A percentile compares a stretch with the other conserved stretches of the same genome.
Conservation (phyloP, 352 stramenopile species). For the Phytophthora hybrid region DNA sequence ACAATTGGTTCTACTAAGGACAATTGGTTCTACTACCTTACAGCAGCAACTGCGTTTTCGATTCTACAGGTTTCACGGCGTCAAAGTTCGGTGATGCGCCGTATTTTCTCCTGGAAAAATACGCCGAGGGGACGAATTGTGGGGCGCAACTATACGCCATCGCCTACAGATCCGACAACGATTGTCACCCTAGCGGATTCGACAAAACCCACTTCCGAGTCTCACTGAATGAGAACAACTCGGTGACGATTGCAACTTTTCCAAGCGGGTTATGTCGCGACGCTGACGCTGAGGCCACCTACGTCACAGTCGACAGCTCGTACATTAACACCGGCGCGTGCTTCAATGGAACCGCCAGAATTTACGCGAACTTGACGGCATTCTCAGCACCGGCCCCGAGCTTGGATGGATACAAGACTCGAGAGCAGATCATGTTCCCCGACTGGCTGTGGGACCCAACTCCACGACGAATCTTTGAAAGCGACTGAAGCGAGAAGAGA, state of each 20-base stretch:
- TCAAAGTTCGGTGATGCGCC: not conserved
- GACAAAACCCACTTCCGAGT: not conserved
- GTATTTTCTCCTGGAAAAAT: not conserved
- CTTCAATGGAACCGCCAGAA: not conserved
- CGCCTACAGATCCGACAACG: not conserved
- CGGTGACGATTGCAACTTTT: not conserved
- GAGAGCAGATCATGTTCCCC: not conserved
- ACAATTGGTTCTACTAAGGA: not conserved
- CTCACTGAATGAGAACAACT: not conserved
- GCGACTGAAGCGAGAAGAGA: not conserved
- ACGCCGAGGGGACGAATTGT: not conserved
- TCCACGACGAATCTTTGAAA: constrained; percentile 42
- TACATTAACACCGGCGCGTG: not conserved
- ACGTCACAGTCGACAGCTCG: not conserved
- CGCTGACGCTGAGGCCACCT: not conserved
- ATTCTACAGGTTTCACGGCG: not conserved
- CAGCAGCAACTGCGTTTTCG: not conserved
- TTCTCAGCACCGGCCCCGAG: not conserved
- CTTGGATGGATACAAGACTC: constrained; percentile 32
- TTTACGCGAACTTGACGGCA: not conserved
- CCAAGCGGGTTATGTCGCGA: not conserved
- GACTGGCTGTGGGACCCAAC: constrained; percentile 41
- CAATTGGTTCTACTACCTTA: not conserved
- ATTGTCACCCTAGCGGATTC: not conserved
- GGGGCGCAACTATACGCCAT: not conserved